Base-by-base conservation (phyloP, 2,329 filamentous ascomycete species). In the Alternaria solani region DNA sequence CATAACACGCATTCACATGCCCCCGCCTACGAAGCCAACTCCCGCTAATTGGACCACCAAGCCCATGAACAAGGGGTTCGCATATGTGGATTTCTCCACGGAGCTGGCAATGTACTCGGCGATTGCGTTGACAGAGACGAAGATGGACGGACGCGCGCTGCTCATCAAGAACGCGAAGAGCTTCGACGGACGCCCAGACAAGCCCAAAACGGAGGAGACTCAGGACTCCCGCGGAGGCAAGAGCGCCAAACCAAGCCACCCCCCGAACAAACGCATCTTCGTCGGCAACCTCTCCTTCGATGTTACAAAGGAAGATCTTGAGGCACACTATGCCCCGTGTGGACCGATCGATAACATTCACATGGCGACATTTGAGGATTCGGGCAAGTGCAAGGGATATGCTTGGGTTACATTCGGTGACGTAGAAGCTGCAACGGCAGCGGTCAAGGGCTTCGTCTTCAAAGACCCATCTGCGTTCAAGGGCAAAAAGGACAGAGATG, bases 301-400 rank as follows among this genome's bases (percentile, higher is more conserved):
- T 57, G 78, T 81, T 20, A 83, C 89, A 7, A 91, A 94, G 70
- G 93, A 97, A 55, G 89, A 92, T 69, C 80, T 99, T 51, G 84
- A 88, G 67, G 85, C 89, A 65, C 92, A 97, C 75, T 98, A 97
- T 78, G 85, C 86, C 49, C 92, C 90, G 76, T 98, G 94, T 75
- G 95, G 95, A 51, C 85, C 89, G 63, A 88, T 98, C 63, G 87
- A 89, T 54, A 91, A 91, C 81, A 86, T 93, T 65, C 94, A 96
- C 80, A 84, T 98, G 67, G 95, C 95, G 3, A 97, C 94, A 0
- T 99, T 99, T 75, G 92, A 98, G 79, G 96, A 99, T 78, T 90
- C 90, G 20, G 95, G 95, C 43, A 99, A 98, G 82, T 99, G 95
- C 83, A 98, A 98, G 82, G 96, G 95, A 18, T 99, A 91, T 80